Conservation (phyloP, 129 eudicot genomes). For the Centella asiatica region DNA sequence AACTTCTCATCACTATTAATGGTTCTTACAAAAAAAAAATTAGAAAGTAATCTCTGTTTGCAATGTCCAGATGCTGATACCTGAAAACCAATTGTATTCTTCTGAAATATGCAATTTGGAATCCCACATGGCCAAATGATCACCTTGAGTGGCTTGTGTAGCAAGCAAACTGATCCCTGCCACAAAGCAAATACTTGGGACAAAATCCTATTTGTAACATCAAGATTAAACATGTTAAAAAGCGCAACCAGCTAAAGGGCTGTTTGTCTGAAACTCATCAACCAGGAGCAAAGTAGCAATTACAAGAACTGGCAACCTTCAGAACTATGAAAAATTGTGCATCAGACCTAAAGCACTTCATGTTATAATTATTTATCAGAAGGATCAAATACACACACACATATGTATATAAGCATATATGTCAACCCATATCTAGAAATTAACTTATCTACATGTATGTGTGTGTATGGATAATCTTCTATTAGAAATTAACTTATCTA, state of each 20-base stretch:
- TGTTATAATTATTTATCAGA: too few species aligned
- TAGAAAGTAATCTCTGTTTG: background rate
- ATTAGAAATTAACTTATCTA: slow-evolving; percentile 1
- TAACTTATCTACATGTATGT: too few species aligned
- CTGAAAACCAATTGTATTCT: slow-evolving; percentile 51
- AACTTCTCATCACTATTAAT: background rate
- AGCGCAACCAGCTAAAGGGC: background rate
- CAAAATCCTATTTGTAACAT: background rate
- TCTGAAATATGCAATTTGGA: slow-evolving; percentile 29
- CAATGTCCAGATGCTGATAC: slow-evolving; percentile 17
- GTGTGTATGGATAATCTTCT: too few species aligned
- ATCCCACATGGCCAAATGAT: slow-evolving; percentile 46
- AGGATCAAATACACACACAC: too few species aligned
- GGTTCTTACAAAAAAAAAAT: background rate
- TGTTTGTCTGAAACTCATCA: background rate
- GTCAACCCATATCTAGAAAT: too few species aligned
- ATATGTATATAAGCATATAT: too few species aligned
- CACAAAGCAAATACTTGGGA: background rate
- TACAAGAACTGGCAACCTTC: background rate
- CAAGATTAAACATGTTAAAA: background rate
- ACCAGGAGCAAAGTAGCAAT: background rate
- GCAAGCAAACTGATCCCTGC: slow-evolving; percentile 71
- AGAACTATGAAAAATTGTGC: background rate
- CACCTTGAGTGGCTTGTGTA: slow-evolving; percentile 57
- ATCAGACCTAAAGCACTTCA: background rate